phyloP scores from a whole-genome alignment of 2,329 filamentous ascomycete species.

The Sclerotinia glacialis region DNA sequence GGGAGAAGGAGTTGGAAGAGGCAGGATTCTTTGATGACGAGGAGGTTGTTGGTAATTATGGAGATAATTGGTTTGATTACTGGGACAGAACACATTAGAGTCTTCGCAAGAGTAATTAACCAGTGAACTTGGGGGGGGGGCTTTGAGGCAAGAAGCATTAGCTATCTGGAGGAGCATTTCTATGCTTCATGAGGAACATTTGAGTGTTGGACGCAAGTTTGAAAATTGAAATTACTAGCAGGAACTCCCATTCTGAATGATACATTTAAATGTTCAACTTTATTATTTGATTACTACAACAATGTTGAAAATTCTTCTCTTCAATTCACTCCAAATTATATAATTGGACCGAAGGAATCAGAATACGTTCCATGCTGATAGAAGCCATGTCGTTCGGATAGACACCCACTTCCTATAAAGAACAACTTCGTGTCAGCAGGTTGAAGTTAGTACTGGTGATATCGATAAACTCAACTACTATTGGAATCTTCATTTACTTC shows the following conservation, averaged over 20 bases:
- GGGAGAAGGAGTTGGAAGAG: constrained; percentile 12
- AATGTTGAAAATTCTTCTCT: not conserved
- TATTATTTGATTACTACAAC: not conserved
- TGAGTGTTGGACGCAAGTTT: too few relatives aligned
- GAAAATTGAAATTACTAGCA: too few relatives aligned
- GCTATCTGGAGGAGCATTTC: too few relatives aligned
- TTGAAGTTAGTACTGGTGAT: too few relatives aligned
- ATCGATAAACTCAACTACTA: not conserved
- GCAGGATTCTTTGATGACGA: constrained; percentile 13
- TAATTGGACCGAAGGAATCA: not conserved
- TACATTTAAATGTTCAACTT: too few relatives aligned
- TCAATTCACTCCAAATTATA: not conserved
- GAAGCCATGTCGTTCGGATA: too few relatives aligned
- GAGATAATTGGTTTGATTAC: constrained; percentile 18
- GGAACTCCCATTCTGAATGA: too few relatives aligned
- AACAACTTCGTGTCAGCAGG: not conserved
- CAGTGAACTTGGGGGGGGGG: too few relatives aligned
- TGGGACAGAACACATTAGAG: not conserved
- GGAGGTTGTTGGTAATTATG: not conserved
- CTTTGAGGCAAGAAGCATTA: too few relatives aligned
- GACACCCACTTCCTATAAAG: not conserved
- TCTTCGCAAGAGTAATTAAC: too few relatives aligned
- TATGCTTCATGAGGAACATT: too few relatives aligned
- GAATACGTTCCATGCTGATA: not conserved
- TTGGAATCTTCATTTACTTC: not conserved